A percentile compares a stretch with the other conserved stretches of the same genome.
Evolutionary conservation across 441 rosid genomes (phyloP).

Genomic region (Manihot esculenta): DNA sequence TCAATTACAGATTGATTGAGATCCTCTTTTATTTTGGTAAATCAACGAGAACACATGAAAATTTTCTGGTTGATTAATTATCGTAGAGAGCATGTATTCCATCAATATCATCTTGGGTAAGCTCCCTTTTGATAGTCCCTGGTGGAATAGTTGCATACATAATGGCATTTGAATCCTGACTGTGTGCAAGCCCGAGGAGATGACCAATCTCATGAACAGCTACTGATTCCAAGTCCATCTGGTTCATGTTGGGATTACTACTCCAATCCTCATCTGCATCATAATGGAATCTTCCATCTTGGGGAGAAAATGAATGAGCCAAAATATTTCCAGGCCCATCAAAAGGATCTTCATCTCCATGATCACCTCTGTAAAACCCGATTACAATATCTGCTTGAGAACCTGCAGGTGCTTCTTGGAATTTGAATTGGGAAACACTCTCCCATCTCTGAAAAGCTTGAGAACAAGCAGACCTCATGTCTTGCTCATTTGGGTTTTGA

Average conservation of each 20-base stretch:
- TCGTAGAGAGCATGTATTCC: conserved; percentile 14
- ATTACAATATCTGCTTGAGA: background rate
- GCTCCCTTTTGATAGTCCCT: background rate
- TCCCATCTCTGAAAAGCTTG: conserved; percentile 18
- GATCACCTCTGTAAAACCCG: background rate
- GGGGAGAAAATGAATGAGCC: conserved; percentile 21
- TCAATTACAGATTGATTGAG: no score
- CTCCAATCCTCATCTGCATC: conserved; percentile 19
- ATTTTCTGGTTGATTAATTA: no score
- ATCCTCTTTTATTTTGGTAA: no score
- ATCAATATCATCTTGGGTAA: conserved; percentile 13
- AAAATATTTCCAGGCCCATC: conserved; percentile 8
- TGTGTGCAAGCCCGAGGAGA: conserved; percentile 22
- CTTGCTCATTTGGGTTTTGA: no score
- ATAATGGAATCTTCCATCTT: conserved; percentile 16
- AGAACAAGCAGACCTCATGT: conserved; percentile 1
- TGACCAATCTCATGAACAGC: conserved; percentile 25
- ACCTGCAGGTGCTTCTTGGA: background rate
- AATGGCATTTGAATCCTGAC: conserved; percentile 11
- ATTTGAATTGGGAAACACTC: background rate
- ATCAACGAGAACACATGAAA: no score
- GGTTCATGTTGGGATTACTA: background rate
- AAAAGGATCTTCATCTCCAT: conserved; percentile 12
- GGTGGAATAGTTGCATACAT: background rate
- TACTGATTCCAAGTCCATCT: conserved; percentile 13